These are phyloP conservation scores for Penicillium turbatum DNA, from an alignment of 495 filamentous ascomycete species.

Conservation along the genomic window DNA sequence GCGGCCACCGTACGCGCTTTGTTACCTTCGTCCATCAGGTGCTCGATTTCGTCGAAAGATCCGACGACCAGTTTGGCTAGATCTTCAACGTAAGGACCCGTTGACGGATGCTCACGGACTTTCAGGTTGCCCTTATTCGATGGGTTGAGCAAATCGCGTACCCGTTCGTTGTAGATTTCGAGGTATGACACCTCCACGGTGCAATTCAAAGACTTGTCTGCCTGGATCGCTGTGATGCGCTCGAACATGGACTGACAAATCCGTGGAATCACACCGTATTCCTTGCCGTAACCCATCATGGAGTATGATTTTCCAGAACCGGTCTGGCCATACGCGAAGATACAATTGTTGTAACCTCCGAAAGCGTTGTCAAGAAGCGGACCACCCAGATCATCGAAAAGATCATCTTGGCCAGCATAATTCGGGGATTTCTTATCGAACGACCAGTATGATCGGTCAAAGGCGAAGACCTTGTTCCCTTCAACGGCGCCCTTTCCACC, in stretches of 20 bases:
- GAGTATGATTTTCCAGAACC: conserved; percentile 98
- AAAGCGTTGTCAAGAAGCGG: conserved; percentile 98
- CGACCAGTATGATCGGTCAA: conserved; percentile 97
- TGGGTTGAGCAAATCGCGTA: conserved; percentile 93
- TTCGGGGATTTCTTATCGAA: conserved; percentile 76
- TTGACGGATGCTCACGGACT: conserved; percentile 95
- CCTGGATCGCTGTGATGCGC: conserved; percentile 69
- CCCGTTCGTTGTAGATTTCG: conserved; percentile 98
- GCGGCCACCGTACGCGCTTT: conserved; percentile 97
- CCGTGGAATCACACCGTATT: conserved; percentile 93
- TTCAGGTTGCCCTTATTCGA: conserved; percentile 95
- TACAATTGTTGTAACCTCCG: conserved; percentile 98
- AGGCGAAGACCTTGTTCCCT: conserved; percentile 85
- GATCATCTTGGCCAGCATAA: conserved; percentile 86
- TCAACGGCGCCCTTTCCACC: conserved; percentile 61
- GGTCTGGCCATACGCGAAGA: conserved; percentile 98
- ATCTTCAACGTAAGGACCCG: conserved; percentile 97
- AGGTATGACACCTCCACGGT: conserved; percentile 98
- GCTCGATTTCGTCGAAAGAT: conserved; percentile 91
- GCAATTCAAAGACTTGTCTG: conserved; percentile 74
- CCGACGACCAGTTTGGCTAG: conserved; percentile 96
- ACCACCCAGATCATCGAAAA: conserved; percentile 82
- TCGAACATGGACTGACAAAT: conserved; percentile 98
- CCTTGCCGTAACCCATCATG: conserved; percentile 99
- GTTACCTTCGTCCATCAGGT: conserved; percentile 98